phyloP scores from a whole-genome alignment of 495 filamentous ascomycete species.

The Aspergillus bridgeri region DNA sequence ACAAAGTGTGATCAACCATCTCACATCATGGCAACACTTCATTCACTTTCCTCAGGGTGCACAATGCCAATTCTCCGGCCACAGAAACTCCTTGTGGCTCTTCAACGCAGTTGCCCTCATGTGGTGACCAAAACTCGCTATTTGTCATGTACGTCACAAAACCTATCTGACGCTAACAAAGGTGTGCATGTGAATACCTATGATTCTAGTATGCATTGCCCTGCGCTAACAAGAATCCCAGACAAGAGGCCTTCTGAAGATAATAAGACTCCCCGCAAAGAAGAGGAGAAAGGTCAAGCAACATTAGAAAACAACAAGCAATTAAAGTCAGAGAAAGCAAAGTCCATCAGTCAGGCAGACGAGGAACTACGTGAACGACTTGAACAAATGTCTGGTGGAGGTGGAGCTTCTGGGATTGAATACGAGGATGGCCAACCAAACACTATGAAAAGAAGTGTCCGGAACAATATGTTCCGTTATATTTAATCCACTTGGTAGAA shows the following conservation, averaged over 20 bases:
- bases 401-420: slow-evolving; percentile 74
- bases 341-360: slow-evolving; percentile 61
- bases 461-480: slow-evolving; percentile 74
- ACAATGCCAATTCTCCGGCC: not conserved
- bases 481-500: slow-evolving; percentile 44
- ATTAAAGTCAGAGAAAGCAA: slow-evolving; percentile 23
- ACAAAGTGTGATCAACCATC: not conserved
- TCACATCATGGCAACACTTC: not conserved
- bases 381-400: slow-evolving; percentile 67
- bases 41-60: not conserved
- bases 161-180: not conserved
- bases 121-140: not conserved
- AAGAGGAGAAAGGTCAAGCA: slow-evolving; percentile 2
- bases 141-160: not conserved
- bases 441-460: slow-evolving; percentile 74
- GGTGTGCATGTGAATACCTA: not conserved
- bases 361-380: slow-evolving; percentile 65
- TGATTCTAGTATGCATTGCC: not conserved
- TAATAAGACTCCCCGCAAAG: no score
- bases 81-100: not conserved
- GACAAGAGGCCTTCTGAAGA: no score
- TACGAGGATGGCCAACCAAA: slow-evolving; percentile 72
- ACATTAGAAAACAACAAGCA: slow-evolving; percentile 5
- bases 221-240: not conserved
- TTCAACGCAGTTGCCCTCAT: not conserved